Conservation (phyloP, 306 rosid species). For the Vicia sativa region DNA sequence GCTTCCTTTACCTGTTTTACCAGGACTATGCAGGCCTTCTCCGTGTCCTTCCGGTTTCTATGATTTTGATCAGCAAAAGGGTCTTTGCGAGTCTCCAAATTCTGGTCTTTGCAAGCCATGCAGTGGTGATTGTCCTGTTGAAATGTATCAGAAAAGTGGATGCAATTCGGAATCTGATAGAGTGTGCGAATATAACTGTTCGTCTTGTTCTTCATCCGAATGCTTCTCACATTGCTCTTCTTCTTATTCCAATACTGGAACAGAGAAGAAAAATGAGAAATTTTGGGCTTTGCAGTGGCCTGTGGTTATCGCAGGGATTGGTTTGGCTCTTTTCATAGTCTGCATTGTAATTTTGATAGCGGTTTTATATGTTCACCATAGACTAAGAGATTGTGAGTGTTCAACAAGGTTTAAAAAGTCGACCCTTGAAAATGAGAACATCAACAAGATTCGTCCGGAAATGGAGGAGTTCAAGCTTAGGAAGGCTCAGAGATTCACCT, state of each 20-base stretch:
- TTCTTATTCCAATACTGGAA: conserved; percentile 39
- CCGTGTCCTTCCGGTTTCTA: conserved; percentile 80
- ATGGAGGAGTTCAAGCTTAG: conserved; percentile 76
- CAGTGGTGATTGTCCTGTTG: conserved; percentile 65
- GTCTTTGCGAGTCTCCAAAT: conserved; percentile 59
- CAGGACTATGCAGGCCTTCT: conserved; percentile 60
- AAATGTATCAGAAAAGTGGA: conserved; percentile 62
- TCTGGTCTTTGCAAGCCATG: conserved; percentile 73
- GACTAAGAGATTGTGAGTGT: conserved; percentile 66
- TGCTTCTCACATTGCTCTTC: conserved; percentile 66
- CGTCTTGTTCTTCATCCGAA: conserved; percentile 58
- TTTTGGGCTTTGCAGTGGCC: conserved; percentile 75
- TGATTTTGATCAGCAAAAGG: conserved; percentile 48
- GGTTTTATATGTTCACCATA: conserved; percentile 69
- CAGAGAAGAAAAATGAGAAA: conserved; percentile 53
- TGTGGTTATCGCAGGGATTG: conserved; percentile 67
- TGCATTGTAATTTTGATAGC: conserved; percentile 62
- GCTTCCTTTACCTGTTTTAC: conserved; percentile 74
- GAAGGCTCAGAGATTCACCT: conserved; percentile 74
- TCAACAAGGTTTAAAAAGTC: conserved; percentile 37
- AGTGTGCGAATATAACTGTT: conserved; percentile 79
- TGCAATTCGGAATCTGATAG: conserved; percentile 65
- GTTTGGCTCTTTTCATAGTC: conserved; percentile 70
- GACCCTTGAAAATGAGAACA: conserved; percentile 54
- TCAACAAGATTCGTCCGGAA: conserved; percentile 57